Evolutionary conservation across 345 rosid genomes (phyloP).

Genomic region (Conringia planisiliqua): DNA sequence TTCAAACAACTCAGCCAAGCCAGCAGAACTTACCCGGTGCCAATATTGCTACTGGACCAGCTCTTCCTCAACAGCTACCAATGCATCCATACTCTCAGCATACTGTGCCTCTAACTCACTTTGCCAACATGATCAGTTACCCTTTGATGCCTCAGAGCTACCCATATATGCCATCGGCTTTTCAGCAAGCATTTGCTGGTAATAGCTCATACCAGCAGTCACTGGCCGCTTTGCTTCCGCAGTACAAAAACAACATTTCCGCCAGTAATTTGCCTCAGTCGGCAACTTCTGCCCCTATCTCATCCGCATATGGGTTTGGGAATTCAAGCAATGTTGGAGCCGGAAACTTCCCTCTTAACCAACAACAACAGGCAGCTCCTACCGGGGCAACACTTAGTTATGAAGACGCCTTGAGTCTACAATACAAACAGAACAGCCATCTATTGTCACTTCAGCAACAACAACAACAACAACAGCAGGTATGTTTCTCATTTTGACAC

Average conservation of each 20-base stretch:
- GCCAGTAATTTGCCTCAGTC: slow-evolving; percentile 82
- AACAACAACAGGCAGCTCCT: slow-evolving; percentile 49
- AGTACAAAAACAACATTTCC: slow-evolving; percentile 73
- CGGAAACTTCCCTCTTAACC: slow-evolving; percentile 68
- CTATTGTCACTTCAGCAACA: slow-evolving; percentile 74
- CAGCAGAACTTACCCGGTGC: slow-evolving; percentile 57
- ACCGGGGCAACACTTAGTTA: slow-evolving; percentile 60
- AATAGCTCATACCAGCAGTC: slow-evolving; percentile 75
- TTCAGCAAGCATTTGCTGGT: slow-evolving; percentile 79
- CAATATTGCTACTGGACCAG: slow-evolving; percentile 61
- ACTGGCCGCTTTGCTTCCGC: slow-evolving; percentile 75
- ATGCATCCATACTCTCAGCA: slow-evolving; percentile 86
- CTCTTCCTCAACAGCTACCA: slow-evolving; percentile 76
- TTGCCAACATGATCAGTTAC: slow-evolving; percentile 78
- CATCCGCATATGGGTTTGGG: slow-evolving; percentile 80
- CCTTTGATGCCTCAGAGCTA: slow-evolving; percentile 86
- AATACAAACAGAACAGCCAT: slow-evolving; percentile 72
- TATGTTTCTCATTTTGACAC: neutral
- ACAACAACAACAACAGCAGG: slow-evolving; percentile 31
- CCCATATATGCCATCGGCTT: slow-evolving; percentile 79
- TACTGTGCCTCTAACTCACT: slow-evolving; percentile 71
- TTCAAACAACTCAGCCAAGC: slow-evolving; percentile 60
- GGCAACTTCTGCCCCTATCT: slow-evolving; percentile 47
- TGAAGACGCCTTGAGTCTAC: slow-evolving; percentile 69
- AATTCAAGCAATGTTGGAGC: slow-evolving; percentile 58